phyloP scores from a whole-genome alignment of 148 eudicot genomes.

The Camellia japonica region DNA sequence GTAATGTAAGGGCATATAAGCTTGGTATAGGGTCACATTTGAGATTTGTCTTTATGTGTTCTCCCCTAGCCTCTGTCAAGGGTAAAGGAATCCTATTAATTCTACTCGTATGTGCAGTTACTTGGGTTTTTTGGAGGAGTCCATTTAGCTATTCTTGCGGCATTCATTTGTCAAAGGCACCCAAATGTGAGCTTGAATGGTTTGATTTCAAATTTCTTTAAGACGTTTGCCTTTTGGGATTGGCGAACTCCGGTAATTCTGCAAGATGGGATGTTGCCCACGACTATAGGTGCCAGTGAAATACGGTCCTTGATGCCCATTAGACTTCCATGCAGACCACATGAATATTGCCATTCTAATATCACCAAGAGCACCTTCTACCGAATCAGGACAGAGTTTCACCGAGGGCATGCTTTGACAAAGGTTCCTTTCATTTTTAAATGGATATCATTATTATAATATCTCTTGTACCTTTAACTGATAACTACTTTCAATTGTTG shows the following conservation, averaged over 20 bases:
- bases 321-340: conserved; percentile 43
- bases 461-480: background rate
- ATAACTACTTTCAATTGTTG: background rate
- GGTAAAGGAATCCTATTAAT: background rate
- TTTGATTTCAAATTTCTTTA: conserved; percentile 39
- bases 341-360: conserved; percentile 50
- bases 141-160: conserved; percentile 56
- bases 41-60: background rate
- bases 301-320: conserved; percentile 42
- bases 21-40: conserved; percentile 10
- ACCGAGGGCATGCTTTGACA: conserved; percentile 35
- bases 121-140: conserved; percentile 55
- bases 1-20: conserved; percentile 49
- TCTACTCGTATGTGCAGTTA: conserved; percentile 31
- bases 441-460: background rate
- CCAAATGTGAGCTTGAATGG: conserved; percentile 45
- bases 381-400: conserved; percentile 46
- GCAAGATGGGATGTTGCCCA: conserved; percentile 30
- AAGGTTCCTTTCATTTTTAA: conserved; percentile 21
- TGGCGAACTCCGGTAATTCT: conserved; percentile 56
- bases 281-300: conserved; percentile 13
- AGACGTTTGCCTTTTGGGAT: conserved; percentile 50
- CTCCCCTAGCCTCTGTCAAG: background rate
- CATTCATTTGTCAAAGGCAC: conserved; percentile 44
- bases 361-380: conserved; percentile 46